phyloP scores from a whole-genome alignment of 495 filamentous ascomycete genomes.

The Tuber magnatum region DNA sequence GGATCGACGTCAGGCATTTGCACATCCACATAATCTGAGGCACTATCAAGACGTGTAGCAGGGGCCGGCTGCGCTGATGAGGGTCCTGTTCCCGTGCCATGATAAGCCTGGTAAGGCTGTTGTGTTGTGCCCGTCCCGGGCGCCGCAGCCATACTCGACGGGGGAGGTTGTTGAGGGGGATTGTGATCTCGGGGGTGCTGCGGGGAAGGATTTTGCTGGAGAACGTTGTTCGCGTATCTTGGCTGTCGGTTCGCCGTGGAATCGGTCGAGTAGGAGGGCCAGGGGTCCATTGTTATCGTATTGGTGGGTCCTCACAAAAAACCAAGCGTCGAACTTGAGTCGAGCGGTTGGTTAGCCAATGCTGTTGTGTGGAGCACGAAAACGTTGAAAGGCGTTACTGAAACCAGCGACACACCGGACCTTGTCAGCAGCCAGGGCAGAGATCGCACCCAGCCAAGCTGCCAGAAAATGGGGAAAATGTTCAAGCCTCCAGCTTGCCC shows the following conservation, averaged over 20 bases:
- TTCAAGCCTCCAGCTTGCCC: constrained; percentile 28
- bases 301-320: background rate
- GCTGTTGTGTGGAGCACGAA: background rate
- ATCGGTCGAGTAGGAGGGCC: constrained; percentile 32
- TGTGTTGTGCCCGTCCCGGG: constrained; percentile 26
- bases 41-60: constrained; percentile 45
- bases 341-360: background rate
- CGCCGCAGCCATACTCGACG: constrained; percentile 23
- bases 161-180: constrained; percentile 24
- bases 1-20: constrained; percentile 72
- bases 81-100: constrained; percentile 46
- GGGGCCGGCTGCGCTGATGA: constrained; percentile 52
- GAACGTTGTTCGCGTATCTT: constrained; percentile 35
- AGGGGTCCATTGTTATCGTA: constrained; percentile 28
- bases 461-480: constrained; percentile 5
- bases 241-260: constrained; percentile 34
- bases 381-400: background rate
- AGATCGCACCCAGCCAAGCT: constrained; percentile 20
- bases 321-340: background rate
- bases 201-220: constrained; percentile 27
- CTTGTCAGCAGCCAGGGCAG: constrained; percentile 6
- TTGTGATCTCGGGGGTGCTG: constrained; percentile 35
- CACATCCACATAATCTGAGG: constrained; percentile 55
- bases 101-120: constrained; percentile 39
- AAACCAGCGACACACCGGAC: background rate